These are phyloP conservation scores for Dryas alaskensis DNA, from an alignment of 306 rosid species.

Conservation along the genomic window DNA sequence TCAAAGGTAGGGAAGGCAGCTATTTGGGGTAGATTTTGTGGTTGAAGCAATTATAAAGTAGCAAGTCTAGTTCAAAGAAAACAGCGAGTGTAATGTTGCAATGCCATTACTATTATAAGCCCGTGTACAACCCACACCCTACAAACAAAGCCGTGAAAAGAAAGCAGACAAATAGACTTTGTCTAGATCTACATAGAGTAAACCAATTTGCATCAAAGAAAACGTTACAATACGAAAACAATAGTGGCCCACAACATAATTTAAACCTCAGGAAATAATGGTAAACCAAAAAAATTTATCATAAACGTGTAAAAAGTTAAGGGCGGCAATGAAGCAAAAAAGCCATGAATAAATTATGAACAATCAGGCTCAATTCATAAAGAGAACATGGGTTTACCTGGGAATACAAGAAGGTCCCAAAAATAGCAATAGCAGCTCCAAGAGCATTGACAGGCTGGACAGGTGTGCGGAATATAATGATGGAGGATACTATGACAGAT, in stretches of 20 bases:
- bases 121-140: not conserved
- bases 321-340: not conserved
- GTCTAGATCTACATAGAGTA: conserved; percentile 2
- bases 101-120: not conserved
- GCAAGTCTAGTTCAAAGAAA: not conserved
- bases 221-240: not conserved
- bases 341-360: not conserved
- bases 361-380: not conserved
- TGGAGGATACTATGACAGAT: conserved; percentile 89
- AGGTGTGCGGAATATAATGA: conserved; percentile 93
- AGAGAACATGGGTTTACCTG: conserved; percentile 57
- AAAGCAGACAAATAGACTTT: conserved; percentile 7
- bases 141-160: not conserved
- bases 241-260: no score
- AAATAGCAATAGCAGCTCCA: conserved; percentile 90
- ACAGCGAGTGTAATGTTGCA: not conserved
- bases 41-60: not conserved
- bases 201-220: conserved; percentile 9
- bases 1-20: no score
- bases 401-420: conserved; percentile 93
- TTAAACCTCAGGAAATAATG: not conserved
- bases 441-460: conserved; percentile 91
- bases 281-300: not conserved
- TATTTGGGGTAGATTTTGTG: no score
- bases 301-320: not conserved